phyloP scores from a whole-genome alignment of 139 green algal species.

The Coelastrella sp. region DNA sequence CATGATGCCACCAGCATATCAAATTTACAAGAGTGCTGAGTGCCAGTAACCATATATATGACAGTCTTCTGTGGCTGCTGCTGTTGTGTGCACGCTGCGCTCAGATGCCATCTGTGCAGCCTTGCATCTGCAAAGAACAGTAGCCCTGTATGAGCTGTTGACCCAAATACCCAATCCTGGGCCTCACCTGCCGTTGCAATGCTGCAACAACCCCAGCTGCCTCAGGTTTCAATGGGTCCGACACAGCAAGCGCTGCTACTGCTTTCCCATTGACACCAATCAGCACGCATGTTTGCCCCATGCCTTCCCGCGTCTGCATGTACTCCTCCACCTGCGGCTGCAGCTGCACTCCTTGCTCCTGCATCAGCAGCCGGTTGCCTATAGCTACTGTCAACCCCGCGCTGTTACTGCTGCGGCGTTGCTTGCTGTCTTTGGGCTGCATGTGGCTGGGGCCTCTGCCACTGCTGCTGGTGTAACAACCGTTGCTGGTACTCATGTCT shows the following conservation, averaged over 20 bases:
- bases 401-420: constrained; percentile 38
- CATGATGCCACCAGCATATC: too few relatives aligned
- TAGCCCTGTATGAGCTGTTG: too few relatives aligned
- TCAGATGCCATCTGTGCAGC: too few relatives aligned
- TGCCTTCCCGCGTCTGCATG: constrained; percentile 63
- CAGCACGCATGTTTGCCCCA: constrained; percentile 81
- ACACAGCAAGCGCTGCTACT: constrained; percentile 79
- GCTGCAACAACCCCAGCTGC: constrained; percentile 84
- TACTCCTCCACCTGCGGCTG: constrained; percentile 64
- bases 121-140: too few relatives aligned
- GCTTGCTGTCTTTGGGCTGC: constrained; percentile 42
- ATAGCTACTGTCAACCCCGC: constrained; percentile 60
- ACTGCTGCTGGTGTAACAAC: neutral
- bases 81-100: too few relatives aligned
- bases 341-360: constrained; percentile 65
- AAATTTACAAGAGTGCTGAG: too few relatives aligned
- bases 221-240: constrained; percentile 94
- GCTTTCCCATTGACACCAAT: constrained; percentile 69
- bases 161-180: too few relatives aligned
- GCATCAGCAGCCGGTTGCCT: constrained; percentile 85
- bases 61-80: too few relatives aligned
- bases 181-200: constrained; percentile 54
- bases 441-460: neutral
- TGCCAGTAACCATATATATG: too few relatives aligned
- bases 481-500: neutral